phyloP scores from a whole-genome alignment of 2,329 filamentous ascomycete genomes.

The Nemania diffusa region DNA sequence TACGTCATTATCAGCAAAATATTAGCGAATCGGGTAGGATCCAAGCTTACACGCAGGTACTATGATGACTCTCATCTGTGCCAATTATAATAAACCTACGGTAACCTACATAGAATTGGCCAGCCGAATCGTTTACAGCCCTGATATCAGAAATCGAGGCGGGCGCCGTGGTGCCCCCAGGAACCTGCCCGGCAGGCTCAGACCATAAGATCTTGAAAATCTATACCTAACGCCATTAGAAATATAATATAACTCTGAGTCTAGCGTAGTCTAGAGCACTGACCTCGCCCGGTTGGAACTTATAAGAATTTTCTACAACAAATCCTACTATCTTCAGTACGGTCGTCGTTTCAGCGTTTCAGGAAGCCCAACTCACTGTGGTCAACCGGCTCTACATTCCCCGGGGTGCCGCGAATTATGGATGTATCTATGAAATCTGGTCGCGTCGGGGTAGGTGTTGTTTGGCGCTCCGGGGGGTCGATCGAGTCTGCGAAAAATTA shows the following conservation, averaged over 20 bases:
- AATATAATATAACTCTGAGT: neutral
- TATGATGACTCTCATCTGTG: constrained; percentile 64
- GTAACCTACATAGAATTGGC: constrained; percentile 60
- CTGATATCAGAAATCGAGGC: constrained; percentile 48
- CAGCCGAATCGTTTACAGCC: constrained; percentile 50
- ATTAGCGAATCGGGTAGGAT: neutral
- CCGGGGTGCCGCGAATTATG: constrained; percentile 44
- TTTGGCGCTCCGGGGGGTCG: constrained; percentile 29
- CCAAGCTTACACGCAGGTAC: constrained; percentile 67
- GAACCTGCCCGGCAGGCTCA: constrained; percentile 58
- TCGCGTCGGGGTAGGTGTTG: constrained; percentile 28
- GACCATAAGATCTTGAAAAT: constrained; percentile 67
- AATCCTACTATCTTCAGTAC: constrained; percentile 44
- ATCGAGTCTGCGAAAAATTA: constrained; percentile 34
- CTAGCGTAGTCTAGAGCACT: constrained; percentile 12
- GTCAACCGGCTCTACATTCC: constrained; percentile 40
- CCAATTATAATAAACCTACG: constrained; percentile 66
- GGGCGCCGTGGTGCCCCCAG: constrained; percentile 43
- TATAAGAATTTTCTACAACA: constrained; percentile 43
- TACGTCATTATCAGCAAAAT: constrained; percentile 45
- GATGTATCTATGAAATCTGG: constrained; percentile 30
- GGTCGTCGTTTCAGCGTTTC: neutral
- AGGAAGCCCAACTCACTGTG: constrained; percentile 36
- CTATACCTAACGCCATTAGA: constrained; percentile 46
- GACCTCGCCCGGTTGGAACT: constrained; percentile 48